Evolutionary conservation across 192 early-diverging fungal genomes (phyloP).

Genomic region (Coemansia umbellata): DNA sequence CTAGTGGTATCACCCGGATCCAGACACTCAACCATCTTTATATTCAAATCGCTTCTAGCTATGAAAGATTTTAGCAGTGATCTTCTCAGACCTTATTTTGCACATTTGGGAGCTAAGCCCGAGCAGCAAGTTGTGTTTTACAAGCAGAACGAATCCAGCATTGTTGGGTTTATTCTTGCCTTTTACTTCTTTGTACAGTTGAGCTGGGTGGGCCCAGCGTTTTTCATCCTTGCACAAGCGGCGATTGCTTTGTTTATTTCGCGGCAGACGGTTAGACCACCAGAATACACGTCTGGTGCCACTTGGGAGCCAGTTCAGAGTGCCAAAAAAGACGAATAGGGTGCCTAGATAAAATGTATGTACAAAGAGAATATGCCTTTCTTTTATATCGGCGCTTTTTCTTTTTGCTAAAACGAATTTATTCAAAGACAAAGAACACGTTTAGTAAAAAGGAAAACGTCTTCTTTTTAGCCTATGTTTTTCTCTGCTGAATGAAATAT

Average conservation of each 20-base stretch:
- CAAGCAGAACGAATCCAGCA: conserved; percentile 25
- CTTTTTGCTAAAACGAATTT: too few relatives aligned
- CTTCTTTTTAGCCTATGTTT: too few relatives aligned
- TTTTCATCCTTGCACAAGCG: conserved; percentile 42
- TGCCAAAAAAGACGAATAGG: neutral
- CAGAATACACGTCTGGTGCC: conserved; percentile 25
- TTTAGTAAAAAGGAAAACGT: too few relatives aligned
- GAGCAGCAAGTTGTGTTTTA: conserved; percentile 39
- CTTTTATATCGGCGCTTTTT: too few relatives aligned
- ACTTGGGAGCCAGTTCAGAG: conserved; percentile 13
- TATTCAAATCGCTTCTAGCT: conserved; percentile 47
- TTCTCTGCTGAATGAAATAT: too few relatives aligned
- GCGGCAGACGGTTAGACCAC: conserved; percentile 20
- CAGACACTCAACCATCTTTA: conserved; percentile 21
- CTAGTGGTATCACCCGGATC: conserved; percentile 31
- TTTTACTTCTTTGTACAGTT: conserved; percentile 47
- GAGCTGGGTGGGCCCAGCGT: conserved; percentile 47
- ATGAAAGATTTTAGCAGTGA: conserved; percentile 45
- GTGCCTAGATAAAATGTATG: too few relatives aligned
- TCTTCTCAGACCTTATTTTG: conserved; percentile 41
- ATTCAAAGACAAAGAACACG: too few relatives aligned
- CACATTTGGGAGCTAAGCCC: conserved; percentile 37
- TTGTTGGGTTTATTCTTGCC: conserved; percentile 40
- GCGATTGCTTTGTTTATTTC: conserved; percentile 42
- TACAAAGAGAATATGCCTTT: too few relatives aligned